Evolutionary conservation across 495 filamentous ascomycete species (phyloP).

Genomic region (Chaetomidium leptoderma): DNA sequence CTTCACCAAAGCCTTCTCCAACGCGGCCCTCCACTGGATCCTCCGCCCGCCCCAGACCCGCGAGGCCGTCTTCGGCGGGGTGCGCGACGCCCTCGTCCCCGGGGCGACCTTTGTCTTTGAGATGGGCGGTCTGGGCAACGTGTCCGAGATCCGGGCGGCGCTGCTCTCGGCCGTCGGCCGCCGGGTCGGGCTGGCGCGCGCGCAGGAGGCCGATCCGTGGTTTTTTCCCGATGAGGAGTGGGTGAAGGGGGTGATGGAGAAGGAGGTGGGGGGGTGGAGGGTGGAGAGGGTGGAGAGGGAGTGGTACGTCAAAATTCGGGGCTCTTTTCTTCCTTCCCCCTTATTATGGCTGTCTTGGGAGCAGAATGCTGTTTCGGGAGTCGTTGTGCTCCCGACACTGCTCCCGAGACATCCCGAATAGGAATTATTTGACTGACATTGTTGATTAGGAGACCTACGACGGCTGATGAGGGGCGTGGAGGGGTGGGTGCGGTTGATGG

Average conservation of each 20-base stretch:
- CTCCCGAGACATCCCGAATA: too few species aligned
- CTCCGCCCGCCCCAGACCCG: constrained; percentile 40
- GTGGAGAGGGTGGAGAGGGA: constrained; percentile 60
- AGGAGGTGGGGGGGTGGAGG: constrained; percentile 51
- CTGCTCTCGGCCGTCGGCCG: constrained; percentile 51
- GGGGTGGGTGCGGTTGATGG: constrained; percentile 69
- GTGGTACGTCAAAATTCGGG: too few species aligned
- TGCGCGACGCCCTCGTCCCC: constrained; percentile 49
- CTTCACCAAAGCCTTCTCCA: constrained; percentile 68
- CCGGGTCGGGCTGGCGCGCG: constrained; percentile 48
- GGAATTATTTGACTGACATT: too few species aligned
- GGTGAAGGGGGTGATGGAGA: constrained; percentile 48
- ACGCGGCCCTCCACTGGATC: constrained; percentile 77
- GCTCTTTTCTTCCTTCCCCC: too few species aligned
- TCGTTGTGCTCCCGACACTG: too few species aligned
- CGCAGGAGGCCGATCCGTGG: constrained; percentile 58
- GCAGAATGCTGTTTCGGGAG: too few species aligned
- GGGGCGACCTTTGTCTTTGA: constrained; percentile 65
- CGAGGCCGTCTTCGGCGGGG: constrained; percentile 43
- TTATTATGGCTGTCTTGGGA: too few species aligned
- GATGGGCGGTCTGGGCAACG: constrained; percentile 69
- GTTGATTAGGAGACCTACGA: constrained; percentile 61
- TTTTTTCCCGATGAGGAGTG: constrained; percentile 63
- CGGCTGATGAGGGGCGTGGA: constrained; percentile 54
- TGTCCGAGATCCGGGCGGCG: constrained; percentile 59